Evolutionary conservation across 1,284 basidiomycete species (phyloP).

Genomic region (Sanghuangporus weigelae): DNA sequence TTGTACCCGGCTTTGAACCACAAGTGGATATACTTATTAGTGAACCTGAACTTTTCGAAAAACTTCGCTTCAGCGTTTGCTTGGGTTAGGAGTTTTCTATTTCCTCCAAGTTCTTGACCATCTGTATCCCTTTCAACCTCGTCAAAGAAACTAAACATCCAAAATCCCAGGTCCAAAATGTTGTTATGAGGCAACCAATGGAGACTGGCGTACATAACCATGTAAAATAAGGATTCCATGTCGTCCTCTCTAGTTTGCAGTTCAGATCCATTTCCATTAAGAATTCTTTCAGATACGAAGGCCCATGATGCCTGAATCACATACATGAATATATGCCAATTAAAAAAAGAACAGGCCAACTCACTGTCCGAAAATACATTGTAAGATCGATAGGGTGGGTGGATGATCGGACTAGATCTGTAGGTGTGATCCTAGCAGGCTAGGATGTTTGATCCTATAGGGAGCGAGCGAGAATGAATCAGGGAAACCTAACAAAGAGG

Average conservation of each 20-base stretch:
- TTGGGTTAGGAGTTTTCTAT: no score
- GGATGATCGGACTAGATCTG: no score
- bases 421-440: no score
- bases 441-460: no score
- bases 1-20: no score
- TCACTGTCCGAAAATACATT: conserved; percentile 21
- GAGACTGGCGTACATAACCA: conserved; percentile 21
- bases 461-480: no score
- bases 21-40: no score
- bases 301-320: not conserved
- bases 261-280: conserved; percentile 16
- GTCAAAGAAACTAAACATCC: not conserved
- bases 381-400: no score
- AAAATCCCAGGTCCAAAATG: not conserved
- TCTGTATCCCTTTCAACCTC: not conserved
- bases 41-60: no score
- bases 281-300: not conserved
- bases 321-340: not conserved
- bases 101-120: no score
- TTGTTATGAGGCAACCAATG: not conserved
- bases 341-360: conserved; percentile 30
- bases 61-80: no score
- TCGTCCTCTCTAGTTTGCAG: conserved; percentile 28
- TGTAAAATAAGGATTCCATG: conserved; percentile 30
- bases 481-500: no score